These are phyloP conservation scores for Camellia lanceoleosa DNA, from an alignment of 148 eudicot genomes.

Conservation along the genomic window DNA sequence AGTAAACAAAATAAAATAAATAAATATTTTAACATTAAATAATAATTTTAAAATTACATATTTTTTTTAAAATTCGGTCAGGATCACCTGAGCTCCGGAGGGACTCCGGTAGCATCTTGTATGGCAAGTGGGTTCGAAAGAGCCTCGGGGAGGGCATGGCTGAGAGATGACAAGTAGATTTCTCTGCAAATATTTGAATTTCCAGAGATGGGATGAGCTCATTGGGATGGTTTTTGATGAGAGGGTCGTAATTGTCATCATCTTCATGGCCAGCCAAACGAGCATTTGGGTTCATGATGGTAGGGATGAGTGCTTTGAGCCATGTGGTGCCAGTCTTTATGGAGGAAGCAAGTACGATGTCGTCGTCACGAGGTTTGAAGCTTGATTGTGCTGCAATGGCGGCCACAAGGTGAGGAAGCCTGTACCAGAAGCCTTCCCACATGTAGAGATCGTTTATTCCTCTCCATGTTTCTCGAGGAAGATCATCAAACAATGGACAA, in stretches of 20 bases:
- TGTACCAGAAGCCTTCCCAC: slow-evolving; percentile 19
- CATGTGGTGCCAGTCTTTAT: slow-evolving; percentile 18
- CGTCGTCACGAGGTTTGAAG: slow-evolving; percentile 13
- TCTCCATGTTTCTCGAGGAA: too few species aligned
- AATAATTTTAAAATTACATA: too few species aligned
- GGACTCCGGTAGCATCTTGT: slow-evolving; percentile 9
- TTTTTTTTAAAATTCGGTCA: too few species aligned
- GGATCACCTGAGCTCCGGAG: background rate
- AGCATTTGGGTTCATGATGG: background rate
- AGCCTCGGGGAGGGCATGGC: background rate
- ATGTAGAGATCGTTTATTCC: background rate
- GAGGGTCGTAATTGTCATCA: background rate
- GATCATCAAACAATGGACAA: too few species aligned
- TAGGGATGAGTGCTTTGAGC: slow-evolving; percentile 8
- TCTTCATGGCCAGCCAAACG: too few species aligned
- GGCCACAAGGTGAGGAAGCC: background rate
- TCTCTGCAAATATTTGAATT: background rate
- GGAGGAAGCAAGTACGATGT: slow-evolving; percentile 15
- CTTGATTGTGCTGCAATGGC: background rate
- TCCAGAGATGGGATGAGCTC: slow-evolving; percentile 5
- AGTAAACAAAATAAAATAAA: too few species aligned
- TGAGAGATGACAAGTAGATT: background rate
- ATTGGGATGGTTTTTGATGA: slow-evolving; percentile 1
- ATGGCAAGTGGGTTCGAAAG: slow-evolving; percentile 16
- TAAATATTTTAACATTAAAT: too few species aligned